These are phyloP conservation scores for Kazachstania bromeliacearum DNA, from an alignment of 805 yeast species.

Conservation along the genomic window DNA sequence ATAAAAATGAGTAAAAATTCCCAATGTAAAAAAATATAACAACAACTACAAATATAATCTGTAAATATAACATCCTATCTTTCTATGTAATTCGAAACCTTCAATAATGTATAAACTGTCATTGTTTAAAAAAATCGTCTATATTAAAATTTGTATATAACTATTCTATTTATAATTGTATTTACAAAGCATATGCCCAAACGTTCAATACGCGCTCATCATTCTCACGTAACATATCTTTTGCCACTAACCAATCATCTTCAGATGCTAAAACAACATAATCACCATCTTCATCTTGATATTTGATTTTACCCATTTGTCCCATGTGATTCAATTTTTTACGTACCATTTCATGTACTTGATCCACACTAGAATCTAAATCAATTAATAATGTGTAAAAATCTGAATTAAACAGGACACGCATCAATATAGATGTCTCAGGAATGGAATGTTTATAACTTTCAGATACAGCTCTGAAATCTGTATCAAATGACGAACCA, in stretches of 20 bases:
- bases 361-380: conserved; percentile 39
- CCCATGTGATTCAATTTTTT: conserved; percentile 49
- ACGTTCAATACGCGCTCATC: conserved; percentile 40
- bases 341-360: conserved; percentile 48
- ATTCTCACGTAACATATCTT: conserved; percentile 52
- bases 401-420: conserved; percentile 36
- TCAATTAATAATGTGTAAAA: conserved; percentile 62
- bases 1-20: no score
- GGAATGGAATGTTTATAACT: conserved; percentile 33
- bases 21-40: no score
- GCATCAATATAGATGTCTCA: conserved; percentile 31
- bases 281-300: conserved; percentile 94
- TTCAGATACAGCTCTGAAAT: conserved; percentile 34
- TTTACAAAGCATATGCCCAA: conserved; percentile 23
- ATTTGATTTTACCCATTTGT: conserved; percentile 48
- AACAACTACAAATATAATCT: no score
- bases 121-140: no score
- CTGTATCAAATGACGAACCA: conserved; percentile 18
- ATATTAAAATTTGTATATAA: no score
- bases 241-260: conserved; percentile 83
- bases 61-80: no score
- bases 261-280: conserved; percentile 73
- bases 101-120: no score
- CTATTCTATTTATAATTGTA: neutral
- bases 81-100: no score